A percentile compares a stretch with the other conserved stretches of the same genome.
Evolutionary conservation across 2,329 filamentous ascomycete species (phyloP).

Genomic region (Trichoderma gracile): DNA sequence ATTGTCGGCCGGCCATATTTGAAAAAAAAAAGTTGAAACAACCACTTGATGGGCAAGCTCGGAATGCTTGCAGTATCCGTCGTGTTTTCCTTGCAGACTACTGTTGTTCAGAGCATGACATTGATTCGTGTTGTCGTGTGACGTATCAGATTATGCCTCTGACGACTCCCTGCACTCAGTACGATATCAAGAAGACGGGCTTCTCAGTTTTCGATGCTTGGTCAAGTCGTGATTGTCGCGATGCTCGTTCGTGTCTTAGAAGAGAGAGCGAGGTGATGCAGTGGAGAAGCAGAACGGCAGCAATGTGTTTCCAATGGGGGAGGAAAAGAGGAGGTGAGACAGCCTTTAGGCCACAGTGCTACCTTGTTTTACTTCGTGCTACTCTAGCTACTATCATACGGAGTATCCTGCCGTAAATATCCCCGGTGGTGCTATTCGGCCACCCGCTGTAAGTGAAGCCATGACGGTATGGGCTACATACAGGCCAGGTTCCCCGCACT

Average conservation of each 20-base stretch:
- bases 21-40: neutral
- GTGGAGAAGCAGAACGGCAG: neutral
- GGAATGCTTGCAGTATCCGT: neutral
- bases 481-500: slow-evolving; percentile 22
- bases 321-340: slow-evolving; percentile 6
- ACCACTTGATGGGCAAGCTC: neutral
- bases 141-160: neutral
- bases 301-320: neutral
- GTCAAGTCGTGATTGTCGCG: neutral
- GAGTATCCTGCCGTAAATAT: too few species aligned
- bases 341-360: neutral
- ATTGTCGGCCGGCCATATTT: neutral
- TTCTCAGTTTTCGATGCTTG: neutral
- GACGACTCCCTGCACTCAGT: neutral
- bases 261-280: neutral
- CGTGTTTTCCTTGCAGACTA: neutral
- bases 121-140: neutral
- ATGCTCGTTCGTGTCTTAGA: neutral
- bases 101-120: neutral
- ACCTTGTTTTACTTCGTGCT: neutral
- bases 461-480: slow-evolving; percentile 6
- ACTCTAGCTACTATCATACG: neutral
- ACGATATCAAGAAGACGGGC: neutral
- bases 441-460: neutral
- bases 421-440: neutral